Evolutionary conservation across 768 basidiomycete genomes (phyloP), one percentile per base, ranked within the genome.

Genomic region (Mycena galopus): DNA sequence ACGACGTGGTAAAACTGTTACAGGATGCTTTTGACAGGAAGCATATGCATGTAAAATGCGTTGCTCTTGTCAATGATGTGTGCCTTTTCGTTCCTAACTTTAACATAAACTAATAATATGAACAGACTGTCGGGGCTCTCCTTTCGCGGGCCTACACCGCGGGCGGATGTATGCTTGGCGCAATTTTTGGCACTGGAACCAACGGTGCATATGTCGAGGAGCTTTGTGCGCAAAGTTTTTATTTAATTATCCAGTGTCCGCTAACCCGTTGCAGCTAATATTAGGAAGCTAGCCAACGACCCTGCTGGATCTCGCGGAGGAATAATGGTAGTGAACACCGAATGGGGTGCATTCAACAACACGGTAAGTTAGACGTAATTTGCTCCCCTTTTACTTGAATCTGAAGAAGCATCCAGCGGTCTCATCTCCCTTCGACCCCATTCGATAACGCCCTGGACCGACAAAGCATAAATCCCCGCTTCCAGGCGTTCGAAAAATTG

Each of bases 321-420:
- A 23, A 83, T 88, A 74, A 99, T 99, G 98, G 89, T 98, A 66
- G 90, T 99, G 67, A 99, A 99, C 84, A 95, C 95, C 9, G 98
- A 99, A 84, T 99, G 97, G 98, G 98, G 98, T 72, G 98, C 91
- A 29, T 98, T 99, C 84, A 95, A 99, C 82, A 99, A 98, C 82
- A 88, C 91, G 60, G 96, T 96, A 80, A 76, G 91, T 82, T 25
- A n/a, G 4, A 19, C 53, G 9, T 57, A 25, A 25, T 25, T 55
- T 60, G 14, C 7, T 35, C 1, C 42, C 42, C 39, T n/a, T 33
- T 30, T 37, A n/a, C 23, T 61, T 37, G 12, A 29, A 3, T 25
- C 33, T 62, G 66, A 58, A 73, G 59, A 65, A 67, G 57, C 39
- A 53, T 10, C 42, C 74, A 97, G 93, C 92, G 97, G 67, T 86